Evolutionary conservation across 192 early-diverging fungal genomes (phyloP).

Genomic region (Pilaira anomala): DNA sequence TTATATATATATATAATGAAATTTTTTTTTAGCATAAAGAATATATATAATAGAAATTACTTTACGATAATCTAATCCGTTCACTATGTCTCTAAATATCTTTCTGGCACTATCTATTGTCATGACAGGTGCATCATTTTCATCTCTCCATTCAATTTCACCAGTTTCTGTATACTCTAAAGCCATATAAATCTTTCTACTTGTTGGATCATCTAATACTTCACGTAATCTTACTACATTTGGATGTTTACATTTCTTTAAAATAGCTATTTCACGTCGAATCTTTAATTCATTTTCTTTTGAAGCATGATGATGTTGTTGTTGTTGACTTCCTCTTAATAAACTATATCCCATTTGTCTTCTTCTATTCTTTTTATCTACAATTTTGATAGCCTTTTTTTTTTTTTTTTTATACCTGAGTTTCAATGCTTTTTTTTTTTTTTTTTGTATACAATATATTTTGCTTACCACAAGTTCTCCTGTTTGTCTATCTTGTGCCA

Average conservation of each 20-base stretch:
- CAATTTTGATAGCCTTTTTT: constrained; percentile 65
- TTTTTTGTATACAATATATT: not conserved
- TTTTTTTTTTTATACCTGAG: constrained; percentile 1
- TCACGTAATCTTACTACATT: constrained; percentile 88
- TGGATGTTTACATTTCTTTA: constrained; percentile 94
- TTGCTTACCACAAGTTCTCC: constrained; percentile 71
- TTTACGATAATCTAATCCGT: constrained; percentile 89
- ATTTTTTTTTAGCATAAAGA: too few relatives aligned
- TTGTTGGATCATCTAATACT: constrained; percentile 92
- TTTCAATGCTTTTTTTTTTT: not conserved
- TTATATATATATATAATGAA: not conserved
- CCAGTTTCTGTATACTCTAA: constrained; percentile 92
- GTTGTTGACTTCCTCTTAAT: constrained; percentile 26
- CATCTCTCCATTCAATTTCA: constrained; percentile 89
- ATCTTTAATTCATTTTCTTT: constrained; percentile 76
- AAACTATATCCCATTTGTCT: constrained; percentile 35
- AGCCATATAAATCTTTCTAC: constrained; percentile 86
- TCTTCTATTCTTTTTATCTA: constrained; percentile 61
- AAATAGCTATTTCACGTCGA: constrained; percentile 89
- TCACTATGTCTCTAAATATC: constrained; percentile 90
- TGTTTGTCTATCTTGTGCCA: constrained; percentile 74
- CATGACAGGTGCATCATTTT: constrained; percentile 61
- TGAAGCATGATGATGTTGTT: constrained; percentile 32
- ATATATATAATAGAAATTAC: constrained; percentile 2
- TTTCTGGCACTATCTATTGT: constrained; percentile 59